Percentiles rank a stretch among this genome's conserved stretches.
phyloP scores from a whole-genome alignment of 768 basidiomycete genomes.

The Mycena leptocephala region DNA sequence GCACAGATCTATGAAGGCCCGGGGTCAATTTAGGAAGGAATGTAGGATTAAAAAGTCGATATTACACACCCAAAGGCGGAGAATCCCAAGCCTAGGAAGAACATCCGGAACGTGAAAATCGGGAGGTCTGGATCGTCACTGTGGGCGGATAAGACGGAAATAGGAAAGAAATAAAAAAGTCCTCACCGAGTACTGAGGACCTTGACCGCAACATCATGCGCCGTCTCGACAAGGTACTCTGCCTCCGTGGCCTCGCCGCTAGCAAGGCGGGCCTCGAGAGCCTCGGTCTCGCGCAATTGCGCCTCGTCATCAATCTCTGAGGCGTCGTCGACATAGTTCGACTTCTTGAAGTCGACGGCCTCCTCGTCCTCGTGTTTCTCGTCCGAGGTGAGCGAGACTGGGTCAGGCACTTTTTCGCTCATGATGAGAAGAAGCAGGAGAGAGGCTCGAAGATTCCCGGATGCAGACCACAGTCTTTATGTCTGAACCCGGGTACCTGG shows the following conservation, averaged over 20 bases:
- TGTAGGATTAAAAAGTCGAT: not conserved
- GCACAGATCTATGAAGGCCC: too few relatives aligned
- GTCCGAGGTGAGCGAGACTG: constrained; percentile 10
- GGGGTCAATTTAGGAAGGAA: constrained; percentile 31
- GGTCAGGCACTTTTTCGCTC: constrained; percentile 11
- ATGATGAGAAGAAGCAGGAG: constrained; percentile 3
- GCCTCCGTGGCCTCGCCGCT: constrained; percentile 48
- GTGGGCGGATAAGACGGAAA: constrained; percentile 31
- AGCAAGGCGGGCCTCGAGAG: constrained; percentile 47
- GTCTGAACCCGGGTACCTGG: too few relatives aligned
- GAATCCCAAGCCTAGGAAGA: constrained; percentile 58
- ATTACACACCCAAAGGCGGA: constrained; percentile 54
- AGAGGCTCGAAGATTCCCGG: too few relatives aligned
- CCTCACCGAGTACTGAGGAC: constrained; percentile 41
- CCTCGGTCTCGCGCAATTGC: constrained; percentile 7
- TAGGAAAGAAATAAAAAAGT: constrained; percentile 1
- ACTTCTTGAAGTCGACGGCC: constrained; percentile 13
- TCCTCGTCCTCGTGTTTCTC: constrained; percentile 4
- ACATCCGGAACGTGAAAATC: constrained; percentile 56
- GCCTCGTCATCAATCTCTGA: constrained; percentile 7
- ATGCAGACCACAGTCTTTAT: too few relatives aligned
- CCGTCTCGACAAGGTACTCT: constrained; percentile 52
- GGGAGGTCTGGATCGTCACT: constrained; percentile 55
- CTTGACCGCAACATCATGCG: constrained; percentile 59
- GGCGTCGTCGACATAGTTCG: constrained; percentile 8